Evolutionary conservation across 108 stramenopile genomes (phyloP).

Genomic region (Schizochytrium sp.): DNA sequence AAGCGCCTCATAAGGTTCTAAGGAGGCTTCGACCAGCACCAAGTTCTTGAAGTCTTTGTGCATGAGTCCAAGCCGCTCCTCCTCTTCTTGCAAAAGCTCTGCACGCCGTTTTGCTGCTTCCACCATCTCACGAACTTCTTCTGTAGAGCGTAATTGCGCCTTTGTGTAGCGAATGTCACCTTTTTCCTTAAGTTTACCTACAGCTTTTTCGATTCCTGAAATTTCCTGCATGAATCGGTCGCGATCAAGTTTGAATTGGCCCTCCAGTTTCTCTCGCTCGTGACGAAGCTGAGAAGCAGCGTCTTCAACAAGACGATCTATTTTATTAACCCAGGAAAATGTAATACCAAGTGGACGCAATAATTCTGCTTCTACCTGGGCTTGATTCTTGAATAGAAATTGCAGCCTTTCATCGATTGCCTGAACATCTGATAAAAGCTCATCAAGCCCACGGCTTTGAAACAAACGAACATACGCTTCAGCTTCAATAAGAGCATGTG

Average conservation of each 20-base stretch:
- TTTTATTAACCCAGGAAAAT: conserved; percentile 30
- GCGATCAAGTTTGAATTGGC: conserved; percentile 26
- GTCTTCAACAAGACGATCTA: conserved; percentile 34
- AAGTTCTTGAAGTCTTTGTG: conserved; percentile 72
- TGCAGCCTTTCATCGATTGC: conserved; percentile 7
- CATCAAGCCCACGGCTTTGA: conserved; percentile 17
- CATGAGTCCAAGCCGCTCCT: conserved; percentile 8
- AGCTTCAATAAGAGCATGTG: conserved; percentile 30
- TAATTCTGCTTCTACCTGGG: conserved; percentile 23
- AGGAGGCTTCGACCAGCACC: conserved; percentile 66
- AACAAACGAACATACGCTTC: conserved; percentile 9
- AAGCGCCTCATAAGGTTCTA: conserved; percentile 75
- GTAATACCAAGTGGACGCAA: conserved; percentile 30
- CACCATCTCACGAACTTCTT: background rate
- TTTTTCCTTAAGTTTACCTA: background rate
- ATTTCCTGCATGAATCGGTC: conserved; percentile 24
- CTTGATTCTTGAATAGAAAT: background rate
- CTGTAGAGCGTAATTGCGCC: background rate
- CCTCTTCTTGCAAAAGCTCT: conserved; percentile 34
- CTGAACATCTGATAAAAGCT: background rate
- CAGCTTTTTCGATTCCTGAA: background rate
- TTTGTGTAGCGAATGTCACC: conserved; percentile 50
- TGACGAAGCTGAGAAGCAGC: background rate
- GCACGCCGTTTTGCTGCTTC: conserved; percentile 53
- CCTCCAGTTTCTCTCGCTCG: conserved; percentile 22